Evolutionary conservation across 2,329 filamentous ascomycete species (phyloP), one percentile per base, ranked within the genome.

Genomic region (Pyrenochaeta sp.): DNA sequence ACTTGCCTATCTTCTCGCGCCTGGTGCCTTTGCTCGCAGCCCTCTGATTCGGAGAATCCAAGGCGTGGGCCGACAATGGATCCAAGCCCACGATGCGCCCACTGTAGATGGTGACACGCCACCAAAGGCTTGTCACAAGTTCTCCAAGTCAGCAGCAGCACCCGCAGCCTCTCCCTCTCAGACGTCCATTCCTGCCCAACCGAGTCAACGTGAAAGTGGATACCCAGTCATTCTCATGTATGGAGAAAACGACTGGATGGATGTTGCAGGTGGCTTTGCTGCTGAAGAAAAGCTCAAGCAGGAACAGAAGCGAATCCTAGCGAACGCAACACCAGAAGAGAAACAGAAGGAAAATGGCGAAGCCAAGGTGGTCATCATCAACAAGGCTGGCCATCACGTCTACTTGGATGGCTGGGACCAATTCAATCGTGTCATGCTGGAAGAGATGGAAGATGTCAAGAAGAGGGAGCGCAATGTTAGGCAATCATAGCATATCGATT

Each of bases 191-290:
- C n/a, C 43, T 9, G 24, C 15, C 19, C 32, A 9, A 31, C 28
- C 10, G 22, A 60, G 10, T 43, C 63, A 61, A 15, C 70, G 76
- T 7, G 83, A 85, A 58, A 88, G 81, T 0, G 91, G 92, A 1
- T 78, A 91, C 35, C 93, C 94, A 0, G 78, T 97, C 21, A 82
- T 97, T 7, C 83, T 99, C 67, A 92, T 97, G 88, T 99, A 99
- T 67, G 94, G 94, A 52, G 92, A 97, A 61, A 86, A 94, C 64
- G 94, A 99, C 76, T 99, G 94, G 94, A 99, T 99, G 94, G 94
- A 99, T 57, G 86, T 94, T 7, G 84, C 85, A 0, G 94, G 92
- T 19, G 94, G 94, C 0, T 83, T 86, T 32, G 90, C 88, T 0
- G 86, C 92, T 0, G 83, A 88, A 63, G 83, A 92, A 72, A 91